Evolutionary conservation across 1,284 basidiomycete species (phyloP).

Genomic region (Porodaedalea pini): DNA sequence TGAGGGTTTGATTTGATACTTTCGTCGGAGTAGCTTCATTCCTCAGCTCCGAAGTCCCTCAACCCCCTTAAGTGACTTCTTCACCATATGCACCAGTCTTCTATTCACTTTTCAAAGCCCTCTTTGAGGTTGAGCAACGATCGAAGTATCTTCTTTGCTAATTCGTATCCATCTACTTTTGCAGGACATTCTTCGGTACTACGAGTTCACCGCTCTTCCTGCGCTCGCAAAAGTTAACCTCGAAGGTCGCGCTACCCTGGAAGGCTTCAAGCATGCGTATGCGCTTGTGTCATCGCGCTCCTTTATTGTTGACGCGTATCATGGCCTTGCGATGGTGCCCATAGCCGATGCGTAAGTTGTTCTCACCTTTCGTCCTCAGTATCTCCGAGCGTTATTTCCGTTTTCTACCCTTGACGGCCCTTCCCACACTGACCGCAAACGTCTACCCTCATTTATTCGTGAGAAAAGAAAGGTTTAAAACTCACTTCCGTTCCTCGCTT

Average conservation of each 20-base stretch:
- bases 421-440: not conserved
- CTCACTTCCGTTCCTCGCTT: constrained; percentile 6
- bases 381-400: not conserved
- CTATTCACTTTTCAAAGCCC: not conserved
- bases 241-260: constrained; percentile 33
- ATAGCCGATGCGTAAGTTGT: constrained; percentile 77
- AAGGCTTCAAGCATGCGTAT: constrained; percentile 68
- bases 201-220: constrained; percentile 38
- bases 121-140: not conserved
- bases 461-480: constrained; percentile 6
- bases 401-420: not conserved
- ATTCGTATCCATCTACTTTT: constrained; percentile 24
- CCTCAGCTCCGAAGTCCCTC: not conserved
- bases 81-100: not conserved
- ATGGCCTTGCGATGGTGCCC: constrained; percentile 84
- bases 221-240: constrained; percentile 29
- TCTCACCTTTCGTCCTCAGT: not conserved
- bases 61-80: not conserved
- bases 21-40: constrained; percentile 1
- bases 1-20: constrained; percentile 1
- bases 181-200: constrained; percentile 51
- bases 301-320: constrained; percentile 84
- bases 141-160: not conserved
- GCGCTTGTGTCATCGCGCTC: constrained; percentile 82
- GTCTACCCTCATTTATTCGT: not conserved